A percentile compares a stretch with the other conserved stretches of the same genome.
Evolutionary conservation across 2,329 filamentous ascomycete species (phyloP).

Genomic region (Mycosphaerella sp.): DNA sequence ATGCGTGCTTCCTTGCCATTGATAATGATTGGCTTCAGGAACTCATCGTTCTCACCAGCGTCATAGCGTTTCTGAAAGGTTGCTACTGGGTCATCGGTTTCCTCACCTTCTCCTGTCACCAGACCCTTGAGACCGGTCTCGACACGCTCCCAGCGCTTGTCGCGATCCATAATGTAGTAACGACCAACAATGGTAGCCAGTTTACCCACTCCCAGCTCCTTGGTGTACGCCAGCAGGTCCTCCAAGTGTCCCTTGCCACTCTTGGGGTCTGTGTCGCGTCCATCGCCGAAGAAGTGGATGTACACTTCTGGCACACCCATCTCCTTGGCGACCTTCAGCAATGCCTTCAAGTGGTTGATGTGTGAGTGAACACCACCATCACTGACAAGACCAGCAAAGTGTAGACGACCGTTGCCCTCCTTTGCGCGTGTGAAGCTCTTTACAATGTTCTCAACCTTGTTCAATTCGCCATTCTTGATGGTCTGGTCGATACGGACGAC

Average conservation of each 20-base stretch:
- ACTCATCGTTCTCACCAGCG: conserved; percentile 88
- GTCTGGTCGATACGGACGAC: conserved; percentile 86
- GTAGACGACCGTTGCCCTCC: conserved; percentile 82
- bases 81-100: conserved; percentile 73
- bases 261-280: conserved; percentile 96
- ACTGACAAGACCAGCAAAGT: conserved; percentile 85
- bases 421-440: conserved; percentile 72
- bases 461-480: conserved; percentile 76
- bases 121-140: conserved; percentile 85
- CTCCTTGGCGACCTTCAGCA: conserved; percentile 85
- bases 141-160: conserved; percentile 97
- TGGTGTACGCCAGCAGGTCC: conserved; percentile 68
- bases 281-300: conserved; percentile 99
- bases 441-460: conserved; percentile 69
- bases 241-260: conserved; percentile 83
- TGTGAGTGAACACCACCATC: conserved; percentile 96
- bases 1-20: conserved; percentile 80
- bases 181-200: conserved; percentile 89
- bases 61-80: conserved; percentile 84
- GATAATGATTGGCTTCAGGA: conserved; percentile 94
- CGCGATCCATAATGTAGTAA: conserved; percentile 99
- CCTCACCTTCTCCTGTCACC: conserved; percentile 78
- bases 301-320: conserved; percentile 82
- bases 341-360: conserved; percentile 82
- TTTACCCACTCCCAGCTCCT: conserved; percentile 80